Percentiles rank a stretch among this genome's conserved stretches.
Evolutionary conservation across 257 asterid genomes (phyloP).

Genomic region (Jaltomata sinuosa): DNA sequence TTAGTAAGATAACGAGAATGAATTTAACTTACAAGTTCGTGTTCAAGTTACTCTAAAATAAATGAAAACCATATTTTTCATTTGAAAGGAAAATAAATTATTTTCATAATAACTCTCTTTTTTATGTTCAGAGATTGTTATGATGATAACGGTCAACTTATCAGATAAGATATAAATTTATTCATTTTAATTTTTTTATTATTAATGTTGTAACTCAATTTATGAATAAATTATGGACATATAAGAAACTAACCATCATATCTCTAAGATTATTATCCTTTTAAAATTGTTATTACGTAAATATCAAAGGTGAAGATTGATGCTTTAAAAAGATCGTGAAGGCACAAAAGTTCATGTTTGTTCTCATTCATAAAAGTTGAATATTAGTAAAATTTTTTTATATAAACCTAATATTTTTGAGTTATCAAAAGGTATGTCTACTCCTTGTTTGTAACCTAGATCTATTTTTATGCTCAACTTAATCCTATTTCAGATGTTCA

Average conservation of each 20-base stretch:
- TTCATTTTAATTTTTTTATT: background rate
- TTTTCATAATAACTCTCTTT: no score
- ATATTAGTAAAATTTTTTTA: background rate
- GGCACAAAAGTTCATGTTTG: background rate
- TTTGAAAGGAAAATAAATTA: no score
- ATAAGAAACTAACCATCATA: background rate
- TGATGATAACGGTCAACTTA: background rate
- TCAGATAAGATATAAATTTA: background rate
- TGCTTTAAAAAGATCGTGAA: background rate
- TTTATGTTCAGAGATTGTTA: background rate
- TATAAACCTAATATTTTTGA: background rate
- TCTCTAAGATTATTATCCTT: background rate
- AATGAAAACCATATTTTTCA: no score
- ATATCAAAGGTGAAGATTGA: background rate
- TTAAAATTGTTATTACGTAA: background rate
- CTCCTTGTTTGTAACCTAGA: background rate
- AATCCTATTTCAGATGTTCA: background rate
- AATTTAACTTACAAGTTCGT: no score
- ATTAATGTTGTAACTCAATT: background rate
- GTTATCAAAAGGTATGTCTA: background rate
- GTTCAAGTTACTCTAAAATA: no score
- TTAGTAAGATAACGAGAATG: no score
- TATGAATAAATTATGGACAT: background rate
- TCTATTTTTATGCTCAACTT: background rate
- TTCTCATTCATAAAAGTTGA: background rate